Evolutionary conservation across 345 rosid species (phyloP).

Genomic region (Mangifera indica): DNA sequence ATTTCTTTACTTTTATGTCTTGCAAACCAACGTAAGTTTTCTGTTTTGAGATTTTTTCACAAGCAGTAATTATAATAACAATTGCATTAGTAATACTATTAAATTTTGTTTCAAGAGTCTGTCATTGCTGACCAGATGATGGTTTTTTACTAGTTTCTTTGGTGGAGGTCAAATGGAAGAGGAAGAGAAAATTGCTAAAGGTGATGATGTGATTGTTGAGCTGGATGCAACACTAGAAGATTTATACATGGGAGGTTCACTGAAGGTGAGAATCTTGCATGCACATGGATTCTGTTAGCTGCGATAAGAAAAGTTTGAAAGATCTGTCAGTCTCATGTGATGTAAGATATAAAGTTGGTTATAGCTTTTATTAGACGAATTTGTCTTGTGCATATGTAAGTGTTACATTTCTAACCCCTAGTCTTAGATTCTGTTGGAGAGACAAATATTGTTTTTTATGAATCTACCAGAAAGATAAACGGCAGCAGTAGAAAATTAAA

Average conservation of each 20-base stretch:
- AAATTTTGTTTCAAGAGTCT: neutral
- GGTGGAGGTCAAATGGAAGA: conserved; percentile 82
- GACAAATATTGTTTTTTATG: neutral
- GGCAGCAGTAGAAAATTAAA: neutral
- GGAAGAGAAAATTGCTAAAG: conserved; percentile 86
- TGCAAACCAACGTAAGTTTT: no score
- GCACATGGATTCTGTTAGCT: neutral
- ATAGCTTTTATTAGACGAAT: neutral
- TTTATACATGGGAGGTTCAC: conserved; percentile 94
- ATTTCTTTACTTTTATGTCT: neutral
- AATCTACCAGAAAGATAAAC: neutral
- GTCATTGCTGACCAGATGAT: conserved; percentile 4
- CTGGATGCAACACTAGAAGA: conserved; percentile 93
- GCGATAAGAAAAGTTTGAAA: neutral
- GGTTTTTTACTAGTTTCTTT: conserved; percentile 54
- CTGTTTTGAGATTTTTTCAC: no score
- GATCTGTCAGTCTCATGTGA: neutral
- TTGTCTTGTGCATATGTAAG: neutral
- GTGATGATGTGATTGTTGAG: conserved; percentile 95
- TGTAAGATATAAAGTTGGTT: neutral
- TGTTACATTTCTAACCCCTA: neutral
- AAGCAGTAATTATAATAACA: neutral
- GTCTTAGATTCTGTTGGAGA: neutral
- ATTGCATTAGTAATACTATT: neutral
- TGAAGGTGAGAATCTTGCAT: conserved; percentile 54